Base-by-base conservation (phyloP, 768 basidiomycete species). In the Trametes meyenii region DNA sequence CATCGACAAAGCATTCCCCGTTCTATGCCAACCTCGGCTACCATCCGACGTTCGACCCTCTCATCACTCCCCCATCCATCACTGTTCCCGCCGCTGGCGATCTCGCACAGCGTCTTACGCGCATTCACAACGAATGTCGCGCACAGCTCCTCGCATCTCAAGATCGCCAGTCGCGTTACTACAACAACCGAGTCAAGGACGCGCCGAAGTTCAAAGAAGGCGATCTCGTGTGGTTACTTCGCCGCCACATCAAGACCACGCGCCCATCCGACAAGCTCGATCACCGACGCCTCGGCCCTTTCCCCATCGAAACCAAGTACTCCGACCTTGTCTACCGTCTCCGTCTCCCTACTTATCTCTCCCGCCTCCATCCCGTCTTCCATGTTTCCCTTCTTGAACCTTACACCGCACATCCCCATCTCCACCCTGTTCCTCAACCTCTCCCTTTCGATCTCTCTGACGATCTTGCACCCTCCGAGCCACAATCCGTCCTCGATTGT, bases 231-330 rank as follows among this genome's bases (percentile, higher is more conserved):
- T 79, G 77, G 76, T 62, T 79, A 2, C 68, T 77, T 2, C 67
- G 69, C 10, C 67, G 67, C 24, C 75, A 81, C 61, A 77, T 81
- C 65, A 70, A 70, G 29, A 79, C 79, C 12, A 75, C 70, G n/a
- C 69, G 76, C 8, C 79, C 79, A 1, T 75, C 76, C 7, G 58
- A 69, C 39, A 81, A 81, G 64, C 76, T 81, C 65, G 52, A 53
- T 36, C 52, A 53, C 29, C 52, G 52, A 23, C 52, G 52, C 19
- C 52, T 53, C 14, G 52, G 52, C 5, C 52, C 52, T 17, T 53
- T 53, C 40, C 52, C 52, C 24, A 29, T 53, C n/a, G 52, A 53
- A 14, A 21, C 52, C 52, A 53, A 53, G 14, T 23, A 42, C 24
- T 53, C 52, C 23, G 52, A 53, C 23, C 17, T 53, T 16, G 52